Conservation (phyloP, 2,329 filamentous ascomycete genomes). For the Tolypocladium pustulatum region DNA sequence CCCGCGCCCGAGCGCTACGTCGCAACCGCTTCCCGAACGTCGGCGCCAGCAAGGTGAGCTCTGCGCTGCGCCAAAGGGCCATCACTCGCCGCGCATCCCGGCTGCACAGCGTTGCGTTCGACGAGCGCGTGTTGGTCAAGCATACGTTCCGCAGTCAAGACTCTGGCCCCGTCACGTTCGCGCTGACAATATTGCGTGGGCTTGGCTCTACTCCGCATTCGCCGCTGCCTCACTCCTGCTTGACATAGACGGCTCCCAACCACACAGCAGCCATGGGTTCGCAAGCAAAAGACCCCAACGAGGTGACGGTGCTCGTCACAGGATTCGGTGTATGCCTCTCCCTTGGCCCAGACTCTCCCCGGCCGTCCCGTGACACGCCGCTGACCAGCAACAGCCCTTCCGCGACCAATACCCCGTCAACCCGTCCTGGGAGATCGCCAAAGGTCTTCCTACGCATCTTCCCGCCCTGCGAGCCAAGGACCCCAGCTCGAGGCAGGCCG, state of each 20-base stretch:
- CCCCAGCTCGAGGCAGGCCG: conserved; percentile 15
- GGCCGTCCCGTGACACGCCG: background rate
- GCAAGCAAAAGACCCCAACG: conserved; percentile 26
- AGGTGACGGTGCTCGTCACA: conserved; percentile 49
- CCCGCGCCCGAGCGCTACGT: background rate
- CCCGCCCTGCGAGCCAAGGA: conserved; percentile 37
- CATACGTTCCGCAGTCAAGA: background rate
- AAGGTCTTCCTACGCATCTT: conserved; percentile 54
- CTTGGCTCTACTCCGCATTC: background rate
- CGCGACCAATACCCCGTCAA: conserved; percentile 61
- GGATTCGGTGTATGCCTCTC: conserved; percentile 45
- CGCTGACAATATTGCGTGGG: background rate
- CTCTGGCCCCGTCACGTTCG: background rate
- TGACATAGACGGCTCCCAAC: background rate
- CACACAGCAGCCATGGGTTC: conserved; percentile 21
- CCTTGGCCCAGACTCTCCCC: background rate
- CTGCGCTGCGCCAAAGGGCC: background rate
- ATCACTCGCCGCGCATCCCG: background rate
- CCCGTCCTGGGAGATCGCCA: conserved; percentile 71
- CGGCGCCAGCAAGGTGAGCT: too few relatives aligned
- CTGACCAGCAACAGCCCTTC: conserved; percentile 52
- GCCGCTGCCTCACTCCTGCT: background rate
- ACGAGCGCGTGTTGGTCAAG: background rate
- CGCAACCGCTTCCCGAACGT: background rate
- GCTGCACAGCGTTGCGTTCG: background rate